Evolutionary conservation across 2,329 filamentous ascomycete genomes (phyloP).

Genomic region (Xenoacremonium recifei): DNA sequence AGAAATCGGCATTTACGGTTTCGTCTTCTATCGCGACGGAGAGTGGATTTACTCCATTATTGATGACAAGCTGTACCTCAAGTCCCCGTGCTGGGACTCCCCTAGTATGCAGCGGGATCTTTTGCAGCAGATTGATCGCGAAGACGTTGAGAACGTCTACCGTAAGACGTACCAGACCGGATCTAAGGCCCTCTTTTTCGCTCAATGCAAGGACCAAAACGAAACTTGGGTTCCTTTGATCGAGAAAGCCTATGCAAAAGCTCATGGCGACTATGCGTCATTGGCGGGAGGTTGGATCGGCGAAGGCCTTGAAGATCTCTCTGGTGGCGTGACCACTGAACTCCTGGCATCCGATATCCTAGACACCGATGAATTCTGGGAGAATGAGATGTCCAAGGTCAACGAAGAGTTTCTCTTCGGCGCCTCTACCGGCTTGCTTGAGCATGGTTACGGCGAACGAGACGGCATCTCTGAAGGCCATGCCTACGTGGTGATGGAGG

Average conservation of each 20-base stretch:
- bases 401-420: conserved; percentile 79
- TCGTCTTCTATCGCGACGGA: conserved; percentile 84
- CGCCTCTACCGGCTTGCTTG: conserved; percentile 64
- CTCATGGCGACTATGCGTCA: conserved; percentile 73
- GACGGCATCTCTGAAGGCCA: conserved; percentile 58
- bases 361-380: conserved; percentile 81
- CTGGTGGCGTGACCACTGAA: conserved; percentile 68
- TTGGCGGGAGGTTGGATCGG: conserved; percentile 71
- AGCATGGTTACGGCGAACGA: conserved; percentile 59
- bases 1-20: conserved; percentile 79
- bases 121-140: conserved; percentile 72
- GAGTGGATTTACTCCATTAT: conserved; percentile 92
- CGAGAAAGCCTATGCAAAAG: conserved; percentile 83
- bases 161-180: conserved; percentile 71
- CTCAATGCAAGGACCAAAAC: conserved; percentile 70
- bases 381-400: conserved; percentile 73
- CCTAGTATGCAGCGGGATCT: conserved; percentile 72
- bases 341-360: conserved; percentile 69
- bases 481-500: conserved; percentile 61
- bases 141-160: conserved; percentile 70
- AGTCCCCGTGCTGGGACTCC: conserved; percentile 79
- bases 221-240: conserved; percentile 81
- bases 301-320: conserved; percentile 58
- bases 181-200: conserved; percentile 76
- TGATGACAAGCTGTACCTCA: conserved; percentile 86